These are phyloP conservation scores for Plasmodium relictum DNA, from an alignment of 169 alveolate species.

Conservation along the genomic window DNA sequence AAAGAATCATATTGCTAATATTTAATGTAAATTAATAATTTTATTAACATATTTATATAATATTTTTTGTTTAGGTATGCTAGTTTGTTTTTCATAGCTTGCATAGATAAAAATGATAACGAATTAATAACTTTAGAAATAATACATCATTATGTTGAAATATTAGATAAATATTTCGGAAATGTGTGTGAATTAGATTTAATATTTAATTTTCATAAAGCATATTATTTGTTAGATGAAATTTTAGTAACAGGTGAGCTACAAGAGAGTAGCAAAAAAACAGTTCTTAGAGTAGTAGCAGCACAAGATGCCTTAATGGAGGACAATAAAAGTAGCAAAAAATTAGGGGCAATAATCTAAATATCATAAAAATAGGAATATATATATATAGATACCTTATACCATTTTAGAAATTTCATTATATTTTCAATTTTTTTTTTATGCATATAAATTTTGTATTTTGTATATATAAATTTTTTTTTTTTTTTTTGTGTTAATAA, in stretches of 20 bases:
- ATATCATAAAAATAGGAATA: no score
- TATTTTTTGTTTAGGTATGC: slow-evolving; percentile 93
- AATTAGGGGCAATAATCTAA: slow-evolving; percentile 30
- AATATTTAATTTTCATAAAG: slow-evolving; percentile 98
- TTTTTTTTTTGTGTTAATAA: no score
- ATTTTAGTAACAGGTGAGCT: slow-evolving; percentile 94
- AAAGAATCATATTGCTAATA: not conserved
- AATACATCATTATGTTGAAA: slow-evolving; percentile 98
- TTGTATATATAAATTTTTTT: no score
- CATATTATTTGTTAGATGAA: slow-evolving; percentile 92
- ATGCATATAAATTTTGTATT: no score
- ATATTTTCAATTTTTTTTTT: no score
- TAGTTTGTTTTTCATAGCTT: slow-evolving; percentile 96
- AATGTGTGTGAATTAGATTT: slow-evolving; percentile 99
- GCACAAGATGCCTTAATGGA: slow-evolving; percentile 97
- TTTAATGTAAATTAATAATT: not conserved
- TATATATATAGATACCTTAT: no score
- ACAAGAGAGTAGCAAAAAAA: slow-evolving; percentile 95
- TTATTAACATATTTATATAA: not conserved
- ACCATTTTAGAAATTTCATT: no score
- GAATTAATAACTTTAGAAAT: slow-evolving; percentile 96
- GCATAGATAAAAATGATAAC: slow-evolving; percentile 97
- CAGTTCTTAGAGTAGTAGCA: slow-evolving; percentile 92
- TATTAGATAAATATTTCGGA: slow-evolving; percentile 98
- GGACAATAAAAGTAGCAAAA: slow-evolving; percentile 86